These are phyloP conservation scores for Calonectria pauciramosa DNA, from an alignment of 2,329 filamentous ascomycete genomes.

Conservation along the genomic window DNA sequence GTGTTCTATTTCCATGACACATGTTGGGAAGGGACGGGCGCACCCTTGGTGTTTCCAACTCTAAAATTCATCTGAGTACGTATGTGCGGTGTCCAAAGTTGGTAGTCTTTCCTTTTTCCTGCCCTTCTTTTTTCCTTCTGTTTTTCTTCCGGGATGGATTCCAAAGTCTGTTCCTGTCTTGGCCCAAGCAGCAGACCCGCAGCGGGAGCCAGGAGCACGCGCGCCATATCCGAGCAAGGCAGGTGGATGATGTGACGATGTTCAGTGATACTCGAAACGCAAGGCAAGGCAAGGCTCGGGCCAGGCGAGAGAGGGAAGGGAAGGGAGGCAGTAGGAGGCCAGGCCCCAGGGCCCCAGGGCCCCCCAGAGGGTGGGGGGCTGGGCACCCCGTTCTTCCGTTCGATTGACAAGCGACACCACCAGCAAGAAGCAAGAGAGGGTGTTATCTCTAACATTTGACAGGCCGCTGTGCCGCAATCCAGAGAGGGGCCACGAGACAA, in stretches of 20 bases:
- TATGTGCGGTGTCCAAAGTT: not conserved
- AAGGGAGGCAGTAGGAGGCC: not conserved
- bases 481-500: slow-evolving; percentile 4
- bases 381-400: not conserved
- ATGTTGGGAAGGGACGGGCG: slow-evolving; percentile 5
- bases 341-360: not conserved
- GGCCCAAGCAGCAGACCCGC: not conserved
- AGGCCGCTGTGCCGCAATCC: slow-evolving; percentile 13
- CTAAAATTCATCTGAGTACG: not conserved
- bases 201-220: slow-evolving; percentile 9
- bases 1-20: slow-evolving; percentile 10
- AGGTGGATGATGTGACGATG: slow-evolving; percentile 5
- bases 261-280: not conserved
- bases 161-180: slow-evolving; percentile 7
- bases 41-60: slow-evolving; percentile 13
- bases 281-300: not conserved
- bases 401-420: not conserved
- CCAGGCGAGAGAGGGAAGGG: not conserved
- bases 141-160: not conserved
- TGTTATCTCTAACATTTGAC: slow-evolving; percentile 8
- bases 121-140: not conserved
- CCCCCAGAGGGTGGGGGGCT: not conserved
- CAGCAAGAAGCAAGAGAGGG: not conserved
- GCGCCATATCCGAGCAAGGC: slow-evolving; percentile 11
- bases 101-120: not conserved